Base-by-base conservation (phyloP, 1,284 basidiomycete genomes). In the Cystobasidium sp. region DNA sequence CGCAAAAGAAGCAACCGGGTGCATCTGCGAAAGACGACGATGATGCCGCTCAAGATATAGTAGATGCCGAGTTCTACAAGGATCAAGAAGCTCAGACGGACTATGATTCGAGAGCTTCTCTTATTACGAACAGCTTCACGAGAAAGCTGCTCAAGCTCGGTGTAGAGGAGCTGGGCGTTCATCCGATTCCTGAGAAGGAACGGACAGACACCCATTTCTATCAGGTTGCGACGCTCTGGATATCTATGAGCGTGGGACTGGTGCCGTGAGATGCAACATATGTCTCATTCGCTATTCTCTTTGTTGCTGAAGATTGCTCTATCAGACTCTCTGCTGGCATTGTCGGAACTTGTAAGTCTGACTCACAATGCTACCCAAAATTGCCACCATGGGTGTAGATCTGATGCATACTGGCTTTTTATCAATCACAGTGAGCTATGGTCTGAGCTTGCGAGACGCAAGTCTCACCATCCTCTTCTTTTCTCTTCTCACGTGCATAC, bases 381-480 rank as follows among this genome's bases (percentile, higher is more conserved):
- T 56, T 37, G 53, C 53, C 53, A 56, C 53, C 53, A 56, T 51
- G 12, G 31, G 37, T 5, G 46, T 37, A 14, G 47, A 18, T 20
- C 10, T 7, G 10, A 46, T 49, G 24, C 18, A 41, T n/a, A 1
- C 37, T 46, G 9, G 31, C 68, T n/a, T 69, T 9, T 56, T 49
- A 6, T 56, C 18, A 44, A 18, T 46, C 0, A 47, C 58, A 69
- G 68, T 69, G 41, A 69, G 68, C 68, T 69, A 69, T 47, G 68
- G 68, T 39, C 44, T 72, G 1, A 72, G 70, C 44, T 61, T 78
- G 58, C 86, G 89, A 37, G 89, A 92, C 80, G 86, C 90, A 7
- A 90, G 87, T 77, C 84, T 92, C 0, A 85, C 88, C 62, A 91
- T 92, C 76, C 82, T 92, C 63, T 91, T 92, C 83, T 90, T 91